phyloP scores from a whole-genome alignment of 345 rosid species.

The Euclidium syriacum region DNA sequence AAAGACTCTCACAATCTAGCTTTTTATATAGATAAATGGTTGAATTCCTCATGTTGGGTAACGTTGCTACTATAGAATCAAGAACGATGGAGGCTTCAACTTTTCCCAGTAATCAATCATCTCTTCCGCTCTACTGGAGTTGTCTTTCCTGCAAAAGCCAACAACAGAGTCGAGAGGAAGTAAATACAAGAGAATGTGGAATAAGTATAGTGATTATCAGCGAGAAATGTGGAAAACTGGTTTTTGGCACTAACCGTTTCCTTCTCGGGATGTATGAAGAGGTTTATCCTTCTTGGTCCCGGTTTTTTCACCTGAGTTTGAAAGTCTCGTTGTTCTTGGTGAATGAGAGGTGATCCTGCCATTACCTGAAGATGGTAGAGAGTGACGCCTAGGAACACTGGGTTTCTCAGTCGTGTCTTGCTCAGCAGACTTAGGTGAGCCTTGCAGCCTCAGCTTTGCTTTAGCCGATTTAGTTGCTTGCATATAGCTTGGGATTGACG shows the following conservation, averaged over 20 bases:
- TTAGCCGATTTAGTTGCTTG: slow-evolving; percentile 87
- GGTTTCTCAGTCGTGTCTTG: slow-evolving; percentile 59
- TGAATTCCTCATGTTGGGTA: slow-evolving; percentile 2
- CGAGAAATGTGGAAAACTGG: too few species aligned
- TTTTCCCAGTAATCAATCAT: slow-evolving; percentile 25
- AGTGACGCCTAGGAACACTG: slow-evolving; percentile 55
- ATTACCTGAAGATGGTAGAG: slow-evolving; percentile 65
- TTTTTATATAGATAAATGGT: slow-evolving; percentile 30
- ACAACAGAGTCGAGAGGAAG: neutral
- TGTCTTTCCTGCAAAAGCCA: slow-evolving; percentile 52
- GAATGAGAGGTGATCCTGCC: slow-evolving; percentile 65
- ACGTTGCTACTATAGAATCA: slow-evolving; percentile 4
- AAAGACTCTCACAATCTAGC: slow-evolving; percentile 20
- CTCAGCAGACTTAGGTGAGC: slow-evolving; percentile 57
- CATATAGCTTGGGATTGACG: slow-evolving; percentile 81
- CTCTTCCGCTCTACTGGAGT: slow-evolving; percentile 56
- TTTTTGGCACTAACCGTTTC: slow-evolving; percentile 43
- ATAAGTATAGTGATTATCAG: too few species aligned
- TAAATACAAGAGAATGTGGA: neutral
- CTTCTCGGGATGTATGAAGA: slow-evolving; percentile 46
- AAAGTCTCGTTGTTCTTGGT: slow-evolving; percentile 62
- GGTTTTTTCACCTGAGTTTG: slow-evolving; percentile 49
- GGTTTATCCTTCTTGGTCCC: slow-evolving; percentile 56
- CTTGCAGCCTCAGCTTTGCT: slow-evolving; percentile 82
- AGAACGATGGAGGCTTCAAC: slow-evolving; percentile 11